These are phyloP conservation scores for Myriosclerotinia duriaeana DNA, from an alignment of 2,329 filamentous ascomycete genomes.

Conservation along the genomic window DNA sequence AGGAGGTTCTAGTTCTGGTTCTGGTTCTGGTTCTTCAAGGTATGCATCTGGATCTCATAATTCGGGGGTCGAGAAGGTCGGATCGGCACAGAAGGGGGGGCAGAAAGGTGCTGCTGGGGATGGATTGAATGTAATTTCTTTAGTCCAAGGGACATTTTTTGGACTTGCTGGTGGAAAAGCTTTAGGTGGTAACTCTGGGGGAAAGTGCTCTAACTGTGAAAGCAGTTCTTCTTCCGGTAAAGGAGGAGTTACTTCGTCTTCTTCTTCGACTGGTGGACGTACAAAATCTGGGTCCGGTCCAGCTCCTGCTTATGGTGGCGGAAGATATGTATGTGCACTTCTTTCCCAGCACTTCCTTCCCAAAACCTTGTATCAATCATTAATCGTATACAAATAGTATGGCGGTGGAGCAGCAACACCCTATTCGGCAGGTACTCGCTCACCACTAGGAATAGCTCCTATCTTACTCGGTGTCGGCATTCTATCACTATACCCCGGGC, in stretches of 20 bases:
- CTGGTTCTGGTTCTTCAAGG: slow-evolving; percentile 36
- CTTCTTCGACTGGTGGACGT: slow-evolving; percentile 47
- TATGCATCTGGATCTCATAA: slow-evolving; percentile 32
- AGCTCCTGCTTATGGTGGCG: slow-evolving; percentile 58
- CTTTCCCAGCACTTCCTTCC: too few relatives aligned
- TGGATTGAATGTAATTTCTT: background rate
- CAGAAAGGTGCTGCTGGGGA: background rate
- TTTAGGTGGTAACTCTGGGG: background rate
- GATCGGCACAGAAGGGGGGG: background rate
- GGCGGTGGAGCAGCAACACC: slow-evolving; percentile 62
- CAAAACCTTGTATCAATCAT: background rate
- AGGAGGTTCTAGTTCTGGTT: slow-evolving; percentile 31
- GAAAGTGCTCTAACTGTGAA: slow-evolving; percentile 11
- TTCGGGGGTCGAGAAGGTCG: background rate
- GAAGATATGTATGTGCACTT: slow-evolving; percentile 45
- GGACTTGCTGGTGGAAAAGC: background rate
- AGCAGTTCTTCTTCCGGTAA: slow-evolving; percentile 30
- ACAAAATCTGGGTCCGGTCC: slow-evolving; percentile 60
- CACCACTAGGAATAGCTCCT: slow-evolving; percentile 52
- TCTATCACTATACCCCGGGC: slow-evolving; percentile 49
- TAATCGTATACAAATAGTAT: slow-evolving; percentile 45
- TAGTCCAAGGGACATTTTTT: too few relatives aligned
- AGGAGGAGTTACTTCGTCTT: slow-evolving; percentile 32
- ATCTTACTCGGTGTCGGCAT: slow-evolving; percentile 53
- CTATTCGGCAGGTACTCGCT: slow-evolving; percentile 55